Conservation (phyloP, 306 rosid genomes). For the Ziziphus jujuba region DNA sequence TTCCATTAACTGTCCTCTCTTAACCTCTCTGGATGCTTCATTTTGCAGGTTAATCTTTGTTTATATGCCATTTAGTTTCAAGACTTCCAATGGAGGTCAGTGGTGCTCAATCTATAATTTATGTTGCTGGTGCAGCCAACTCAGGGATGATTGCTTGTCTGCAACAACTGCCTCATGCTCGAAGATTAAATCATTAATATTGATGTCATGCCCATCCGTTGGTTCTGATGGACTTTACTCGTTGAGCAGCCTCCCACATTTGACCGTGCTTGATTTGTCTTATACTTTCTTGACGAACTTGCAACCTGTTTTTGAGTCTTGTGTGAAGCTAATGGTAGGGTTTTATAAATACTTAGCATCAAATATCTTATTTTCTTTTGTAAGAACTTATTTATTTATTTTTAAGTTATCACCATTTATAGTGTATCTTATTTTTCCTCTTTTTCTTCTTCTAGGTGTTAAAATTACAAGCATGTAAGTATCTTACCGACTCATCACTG, state of each 20-base stretch:
- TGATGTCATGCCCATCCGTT: slow-evolving; percentile 92
- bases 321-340: slow-evolving; percentile 77
- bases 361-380: not conserved
- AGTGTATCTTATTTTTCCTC: not conserved
- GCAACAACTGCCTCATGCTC: slow-evolving; percentile 90
- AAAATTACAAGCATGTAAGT: slow-evolving; percentile 95
- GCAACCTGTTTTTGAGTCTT: slow-evolving; percentile 88
- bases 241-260: slow-evolving; percentile 59
- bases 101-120: slow-evolving; percentile 27
- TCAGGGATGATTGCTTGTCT: slow-evolving; percentile 82
- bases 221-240: slow-evolving; percentile 85
- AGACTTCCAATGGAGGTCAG: not conserved
- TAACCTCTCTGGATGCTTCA: slow-evolving; percentile 92
- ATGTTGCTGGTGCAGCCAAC: slow-evolving; percentile 62
- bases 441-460: slow-evolving; percentile 64
- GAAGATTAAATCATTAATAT: slow-evolving; percentile 75
- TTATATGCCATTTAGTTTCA: slow-evolving; percentile 2
- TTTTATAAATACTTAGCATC: not conserved
- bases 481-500: slow-evolving; percentile 73
- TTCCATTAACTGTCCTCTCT: slow-evolving; percentile 81
- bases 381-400: not conserved
- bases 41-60: slow-evolving; percentile 75
- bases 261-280: slow-evolving; percentile 81
- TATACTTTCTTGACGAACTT: slow-evolving; percentile 84
- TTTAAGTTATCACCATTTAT: not conserved